Evolutionary conservation across 2,329 filamentous ascomycete genomes (phyloP), one percentile per base, ranked within the genome.

Genomic region (Capronia coronata): DNA sequence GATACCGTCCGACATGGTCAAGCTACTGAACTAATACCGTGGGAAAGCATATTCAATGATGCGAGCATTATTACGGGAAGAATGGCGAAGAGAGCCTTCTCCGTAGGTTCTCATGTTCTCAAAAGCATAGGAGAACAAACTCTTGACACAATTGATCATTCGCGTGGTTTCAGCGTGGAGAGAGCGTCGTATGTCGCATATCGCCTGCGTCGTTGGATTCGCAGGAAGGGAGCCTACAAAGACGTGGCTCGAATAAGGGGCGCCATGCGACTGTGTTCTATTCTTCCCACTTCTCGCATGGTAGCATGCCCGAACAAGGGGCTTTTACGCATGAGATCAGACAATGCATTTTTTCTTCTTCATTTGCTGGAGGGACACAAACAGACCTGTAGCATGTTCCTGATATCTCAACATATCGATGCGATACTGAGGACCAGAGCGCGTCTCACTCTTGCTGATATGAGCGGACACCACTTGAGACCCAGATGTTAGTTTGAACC

Each of bases 1-100:
- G n/a, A 43, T 59, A 32, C 58, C 58, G 3, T 49, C 50, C 14
- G 58, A 55, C 27, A 60, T 60, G 58, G 39, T 54, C 13, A 47
- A 44, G 14, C 48, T 60, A 34, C 43, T 60, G 46, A 53, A 57
- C 34, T 57, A 49, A 46, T 41, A 39, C 35, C 22, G 25, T 41
- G 13, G 38, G 22, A 18, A 19, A 19, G n/a, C 14, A 37, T 35
- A 23, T 41, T 21, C 25, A n/a, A 41, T 41, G 14, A 10, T n/a
- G 22, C 34, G 22, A n/a, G 23, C 21, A 40, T 46, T 13, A 19
- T 37, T 13, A 37, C 11, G 13, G 29, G 11, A 3, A 6, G 13
- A 32, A 10, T 3, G 29, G 13, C 29, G n/a, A 11, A 32, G 7
- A 32, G 7, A n/a, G 29, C 29, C 3, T 32, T 32, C 29, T 32